These are phyloP conservation scores for Leishmania major DNA, from an alignment of 208 protist species.

Conservation along the genomic window DNA sequence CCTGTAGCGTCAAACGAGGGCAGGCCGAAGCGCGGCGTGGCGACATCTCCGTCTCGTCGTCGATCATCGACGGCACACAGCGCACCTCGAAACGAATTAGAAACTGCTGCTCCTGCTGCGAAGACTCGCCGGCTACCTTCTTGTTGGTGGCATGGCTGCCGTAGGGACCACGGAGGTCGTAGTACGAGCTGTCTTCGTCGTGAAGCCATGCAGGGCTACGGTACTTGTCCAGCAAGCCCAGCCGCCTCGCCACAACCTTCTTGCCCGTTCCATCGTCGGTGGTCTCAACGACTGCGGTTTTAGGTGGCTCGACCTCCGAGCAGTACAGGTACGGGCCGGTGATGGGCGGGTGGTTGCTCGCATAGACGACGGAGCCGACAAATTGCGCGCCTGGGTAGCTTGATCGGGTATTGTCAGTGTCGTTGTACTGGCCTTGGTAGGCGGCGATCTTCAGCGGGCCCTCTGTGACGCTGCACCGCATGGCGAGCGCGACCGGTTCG, in stretches of 20 bases:
- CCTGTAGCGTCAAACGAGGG: constrained; percentile 7
- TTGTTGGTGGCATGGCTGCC: neutral
- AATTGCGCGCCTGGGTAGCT: constrained; percentile 79
- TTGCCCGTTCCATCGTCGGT: neutral
- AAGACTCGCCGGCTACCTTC: neutral
- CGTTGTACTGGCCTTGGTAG: constrained; percentile 88
- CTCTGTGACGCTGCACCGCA: constrained; percentile 73
- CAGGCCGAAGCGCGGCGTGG: constrained; percentile 31
- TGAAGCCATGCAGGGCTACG: constrained; percentile 30
- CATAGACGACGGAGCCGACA: constrained; percentile 71
- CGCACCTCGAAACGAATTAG: constrained; percentile 73
- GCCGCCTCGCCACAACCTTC: neutral
- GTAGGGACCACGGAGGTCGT: constrained; percentile 16
- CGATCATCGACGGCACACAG: constrained; percentile 29
- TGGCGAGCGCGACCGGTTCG: constrained; percentile 48
- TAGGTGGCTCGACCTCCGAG: constrained; percentile 35
- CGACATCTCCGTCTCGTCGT: constrained; percentile 1
- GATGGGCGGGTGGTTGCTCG: constrained; percentile 71
- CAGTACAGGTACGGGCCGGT: constrained; percentile 30
- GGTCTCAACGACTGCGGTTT: neutral
- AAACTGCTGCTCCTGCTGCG: constrained; percentile 14
- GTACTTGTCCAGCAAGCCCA: constrained; percentile 30
- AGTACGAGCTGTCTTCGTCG: constrained; percentile 25
- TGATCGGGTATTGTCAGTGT: constrained; percentile 77
- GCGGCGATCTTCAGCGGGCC: constrained; percentile 70